A percentile compares a stretch with the other conserved stretches of the same genome.
Evolutionary conservation across 352 stramenopile genomes (phyloP).

Genomic region (Pseudoperonospora humuli): DNA sequence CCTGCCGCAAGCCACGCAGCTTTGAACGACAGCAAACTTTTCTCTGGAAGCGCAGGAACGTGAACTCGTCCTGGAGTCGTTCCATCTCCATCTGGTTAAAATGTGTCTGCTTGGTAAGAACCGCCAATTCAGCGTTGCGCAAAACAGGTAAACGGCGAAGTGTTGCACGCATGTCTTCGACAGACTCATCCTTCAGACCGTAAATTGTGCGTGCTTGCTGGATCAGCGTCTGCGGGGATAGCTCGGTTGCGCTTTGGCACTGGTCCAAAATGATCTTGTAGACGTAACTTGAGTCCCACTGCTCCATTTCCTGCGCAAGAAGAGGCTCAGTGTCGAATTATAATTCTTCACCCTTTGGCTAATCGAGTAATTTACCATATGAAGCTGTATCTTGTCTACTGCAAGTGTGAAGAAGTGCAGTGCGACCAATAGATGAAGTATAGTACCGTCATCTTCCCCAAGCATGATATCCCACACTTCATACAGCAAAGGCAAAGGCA

Average conservation of each 20-base stretch:
- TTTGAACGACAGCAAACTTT: constrained; percentile 37
- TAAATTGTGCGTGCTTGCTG: constrained; percentile 37
- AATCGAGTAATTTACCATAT: constrained; percentile 23
- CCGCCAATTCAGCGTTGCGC: constrained; percentile 42
- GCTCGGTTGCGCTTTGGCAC: constrained; percentile 24
- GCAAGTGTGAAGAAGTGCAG: constrained; percentile 50
- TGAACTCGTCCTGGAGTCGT: constrained; percentile 56
- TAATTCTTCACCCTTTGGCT: background rate
- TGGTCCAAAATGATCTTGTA: constrained; percentile 57
- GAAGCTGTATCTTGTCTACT: constrained; percentile 27
- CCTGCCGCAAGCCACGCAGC: constrained; percentile 38
- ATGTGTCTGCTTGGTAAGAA: constrained; percentile 39
- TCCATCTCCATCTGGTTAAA: constrained; percentile 50
- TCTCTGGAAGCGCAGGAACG: constrained; percentile 44
- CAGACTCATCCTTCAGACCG: constrained; percentile 42
- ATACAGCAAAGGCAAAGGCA: constrained; percentile 37
- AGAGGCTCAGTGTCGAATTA: background rate
- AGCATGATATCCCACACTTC: constrained; percentile 63
- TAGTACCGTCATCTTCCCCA: constrained; percentile 33
- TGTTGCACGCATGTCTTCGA: constrained; percentile 52
- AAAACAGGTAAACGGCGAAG: constrained; percentile 40
- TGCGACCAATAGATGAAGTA: constrained; percentile 53
- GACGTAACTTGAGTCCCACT: constrained; percentile 61
- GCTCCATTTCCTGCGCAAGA: constrained; percentile 30
- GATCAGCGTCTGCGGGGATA: constrained; percentile 27